Evolutionary conservation across 352 stramenopile genomes (phyloP).

Genomic region (Plasmopara muralis): DNA sequence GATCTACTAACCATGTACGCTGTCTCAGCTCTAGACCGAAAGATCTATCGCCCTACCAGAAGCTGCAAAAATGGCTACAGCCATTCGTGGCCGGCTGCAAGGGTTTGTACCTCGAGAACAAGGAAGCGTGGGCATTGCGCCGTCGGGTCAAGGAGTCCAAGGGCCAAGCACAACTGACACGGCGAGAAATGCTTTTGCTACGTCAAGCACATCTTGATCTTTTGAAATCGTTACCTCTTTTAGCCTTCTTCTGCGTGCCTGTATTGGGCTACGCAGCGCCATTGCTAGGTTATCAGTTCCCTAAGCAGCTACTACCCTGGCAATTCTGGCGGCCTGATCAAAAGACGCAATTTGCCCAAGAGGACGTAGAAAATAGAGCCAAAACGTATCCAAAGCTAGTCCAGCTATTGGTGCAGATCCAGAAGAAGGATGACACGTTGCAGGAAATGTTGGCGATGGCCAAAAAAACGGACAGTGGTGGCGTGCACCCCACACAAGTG

Average conservation of each 20-base stretch:
- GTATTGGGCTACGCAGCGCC: constrained; percentile 66
- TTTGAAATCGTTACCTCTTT: constrained; percentile 74
- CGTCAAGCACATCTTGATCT: constrained; percentile 76
- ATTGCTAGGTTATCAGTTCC: constrained; percentile 77
- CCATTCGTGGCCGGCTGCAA: constrained; percentile 70
- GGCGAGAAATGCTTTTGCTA: constrained; percentile 75
- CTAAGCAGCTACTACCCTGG: constrained; percentile 76
- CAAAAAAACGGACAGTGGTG: constrained; percentile 7
- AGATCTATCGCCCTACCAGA: constrained; percentile 61
- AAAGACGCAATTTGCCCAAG: constrained; percentile 73
- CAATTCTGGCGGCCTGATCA: constrained; percentile 83
- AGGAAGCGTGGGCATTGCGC: constrained; percentile 65
- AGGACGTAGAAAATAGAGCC: constrained; percentile 49
- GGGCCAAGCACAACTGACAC: constrained; percentile 31
- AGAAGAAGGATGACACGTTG: constrained; percentile 46
- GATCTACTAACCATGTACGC: background rate
- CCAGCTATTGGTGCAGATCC: constrained; percentile 54
- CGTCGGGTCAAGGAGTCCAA: constrained; percentile 39
- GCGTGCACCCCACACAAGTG: constrained; percentile 48
- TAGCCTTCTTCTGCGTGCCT: constrained; percentile 71
- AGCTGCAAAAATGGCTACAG: constrained; percentile 77
- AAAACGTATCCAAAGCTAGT: constrained; percentile 55
- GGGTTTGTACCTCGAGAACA: constrained; percentile 68
- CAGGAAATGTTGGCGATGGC: constrained; percentile 38
- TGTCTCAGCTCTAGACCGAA: constrained; percentile 25